Evolutionary conservation across 1,284 basidiomycete genomes (phyloP), one percentile per base, ranked within the genome.

Genomic region (Erythrobasidium hasegawianum): DNA sequence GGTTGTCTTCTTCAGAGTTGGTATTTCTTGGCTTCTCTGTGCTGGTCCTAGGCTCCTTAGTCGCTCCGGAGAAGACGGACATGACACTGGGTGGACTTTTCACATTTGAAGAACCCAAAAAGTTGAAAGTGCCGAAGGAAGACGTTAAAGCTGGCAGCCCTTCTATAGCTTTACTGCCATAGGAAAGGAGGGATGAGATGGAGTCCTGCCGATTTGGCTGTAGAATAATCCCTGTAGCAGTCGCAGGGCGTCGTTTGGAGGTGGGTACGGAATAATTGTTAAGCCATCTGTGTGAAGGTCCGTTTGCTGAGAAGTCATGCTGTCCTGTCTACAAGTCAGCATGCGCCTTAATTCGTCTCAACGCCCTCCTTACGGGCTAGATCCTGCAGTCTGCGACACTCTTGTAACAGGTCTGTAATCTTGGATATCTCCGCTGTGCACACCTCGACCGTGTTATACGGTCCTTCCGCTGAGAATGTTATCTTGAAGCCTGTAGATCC

Each of bases 111-210:
- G 16, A 22, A 27, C 45, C 18, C 16, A 65, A 27, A 39, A 57
- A 64, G 1, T 29, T 33, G 52, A 57, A 64, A 9, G 62, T 55
- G 0, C 62, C 56, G 10, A 65, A 39, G 5, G 62, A 57, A 18
- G 16, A 38, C 2, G 62, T 41, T 13, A 65, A 27, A 8, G 56
- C 41, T 3, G 62, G 62, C 10, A 65, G 20, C 2, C 62, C 62
- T 14, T 65, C 62, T 14, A 65, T 22, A 14, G 55, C 62, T 45
- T 58, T 57, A 20, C 55, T 58, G 18, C 55, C 62, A 47, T 57
- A 58, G 9, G 56, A 47, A 0, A 65, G 47, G 20, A 58, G 20
- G 24, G 55, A 50, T 3, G 62, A 65, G 47, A 65, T 40, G 47
- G 39, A 54, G 10, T 64, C 61, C 18, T 22, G 22, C 18, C 49